Evolutionary conservation across 306 rosid species (phyloP).

Genomic region (Canavalia gladiata): DNA sequence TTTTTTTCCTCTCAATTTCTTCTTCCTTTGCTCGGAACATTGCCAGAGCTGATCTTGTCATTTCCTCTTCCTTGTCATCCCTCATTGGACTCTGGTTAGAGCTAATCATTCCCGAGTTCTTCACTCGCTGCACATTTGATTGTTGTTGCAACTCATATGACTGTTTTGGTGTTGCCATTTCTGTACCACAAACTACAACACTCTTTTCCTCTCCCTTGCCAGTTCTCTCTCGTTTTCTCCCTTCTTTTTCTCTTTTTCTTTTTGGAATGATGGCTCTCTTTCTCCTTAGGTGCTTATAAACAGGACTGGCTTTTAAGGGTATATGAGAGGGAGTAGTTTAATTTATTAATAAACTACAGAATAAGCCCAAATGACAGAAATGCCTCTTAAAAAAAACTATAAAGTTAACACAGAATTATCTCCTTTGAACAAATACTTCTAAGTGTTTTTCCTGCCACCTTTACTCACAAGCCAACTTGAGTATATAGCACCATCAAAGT

Average conservation of each 20-base stretch:
- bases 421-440: conserved; percentile 51
- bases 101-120: conserved; percentile 64
- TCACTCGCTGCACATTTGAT: conserved; percentile 55
- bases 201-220: conserved; percentile 42
- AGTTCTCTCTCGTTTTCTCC: conserved; percentile 37
- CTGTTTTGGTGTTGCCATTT: conserved; percentile 80
- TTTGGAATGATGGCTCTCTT: conserved; percentile 67
- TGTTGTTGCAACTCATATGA: conserved; percentile 62
- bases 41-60: conserved; percentile 79
- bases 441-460: conserved; percentile 52
- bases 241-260: conserved; percentile 43
- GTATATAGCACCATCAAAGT: conserved; percentile 39
- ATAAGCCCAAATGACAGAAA: conserved; percentile 53
- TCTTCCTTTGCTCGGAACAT: conserved; percentile 85
- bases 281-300: conserved; percentile 67
- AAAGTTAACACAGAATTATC: conserved; percentile 32
- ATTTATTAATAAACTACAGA: conserved; percentile 58
- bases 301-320: conserved; percentile 73
- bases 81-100: conserved; percentile 64
- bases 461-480: conserved; percentile 66
- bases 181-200: conserved; percentile 51
- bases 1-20: conserved; percentile 87
- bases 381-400: conserved; percentile 29
- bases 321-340: conserved; percentile 50
- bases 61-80: conserved; percentile 85